A percentile compares a stretch with the other conserved stretches of the same genome.
Evolutionary conservation across 306 rosid genomes (phyloP).

Genomic region (Oxytropis ochrocephala): DNA sequence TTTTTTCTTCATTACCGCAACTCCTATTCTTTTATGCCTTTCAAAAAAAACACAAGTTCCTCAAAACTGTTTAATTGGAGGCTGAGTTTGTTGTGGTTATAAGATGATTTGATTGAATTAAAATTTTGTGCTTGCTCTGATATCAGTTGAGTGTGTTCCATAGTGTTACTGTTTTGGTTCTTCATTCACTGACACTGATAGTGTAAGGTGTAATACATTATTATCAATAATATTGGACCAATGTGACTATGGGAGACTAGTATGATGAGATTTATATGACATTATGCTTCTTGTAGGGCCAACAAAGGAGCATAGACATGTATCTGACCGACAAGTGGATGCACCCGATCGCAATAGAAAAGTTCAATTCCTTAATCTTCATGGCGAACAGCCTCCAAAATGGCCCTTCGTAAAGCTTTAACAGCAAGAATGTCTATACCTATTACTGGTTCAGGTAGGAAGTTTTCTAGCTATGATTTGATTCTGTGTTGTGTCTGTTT

Average conservation of each 20-base stretch:
- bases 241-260: not conserved
- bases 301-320: conserved; percentile 6
- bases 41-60: not conserved
- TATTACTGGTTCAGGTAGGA: conserved; percentile 19
- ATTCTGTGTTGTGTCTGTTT: not conserved
- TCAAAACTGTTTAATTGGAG: not conserved
- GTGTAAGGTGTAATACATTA: not conserved
- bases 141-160: not conserved
- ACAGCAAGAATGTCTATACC: conserved; percentile 11
- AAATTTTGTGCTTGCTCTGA: not conserved
- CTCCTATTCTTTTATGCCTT: not conserved
- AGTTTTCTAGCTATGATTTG: not conserved
- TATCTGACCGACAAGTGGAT: not conserved
- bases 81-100: not conserved
- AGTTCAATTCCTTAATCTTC: conserved; percentile 15
- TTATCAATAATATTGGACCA: not conserved
- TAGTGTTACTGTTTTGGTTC: not conserved
- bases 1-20: not conserved
- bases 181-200: not conserved
- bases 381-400: conserved; percentile 2
- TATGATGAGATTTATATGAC: not conserved
- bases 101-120: not conserved
- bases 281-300: conserved; percentile 18
- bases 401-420: conserved; percentile 1
- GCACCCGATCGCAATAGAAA: conserved; percentile 1